Base-by-base conservation (phyloP, 139 green algal species). In the Spirogloea muscicola region DNA sequence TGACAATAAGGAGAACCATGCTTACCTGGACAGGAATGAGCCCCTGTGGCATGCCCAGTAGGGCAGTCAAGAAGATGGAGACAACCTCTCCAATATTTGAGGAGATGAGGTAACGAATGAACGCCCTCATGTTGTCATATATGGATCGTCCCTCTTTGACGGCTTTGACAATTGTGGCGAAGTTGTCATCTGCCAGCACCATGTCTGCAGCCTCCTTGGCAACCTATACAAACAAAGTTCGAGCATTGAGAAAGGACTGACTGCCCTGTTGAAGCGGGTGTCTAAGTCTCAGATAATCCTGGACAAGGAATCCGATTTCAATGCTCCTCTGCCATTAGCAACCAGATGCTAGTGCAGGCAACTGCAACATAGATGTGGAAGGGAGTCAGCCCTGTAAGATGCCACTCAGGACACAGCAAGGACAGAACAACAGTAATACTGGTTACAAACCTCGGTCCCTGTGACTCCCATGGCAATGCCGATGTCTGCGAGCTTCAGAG, bases 41-140 rank as follows among this genome's bases (percentile, higher is more conserved):
- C 60, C 89, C 89, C 84, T 98, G 92, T 1, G 95, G 95, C 66
- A 99, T 82, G 29, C 92, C 93, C 43, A 98, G 86, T 3, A 91
- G 88, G 5, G 94, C 94, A 2, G 95, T 95, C 57, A 98, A 76
- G 89, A 99, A 98, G 88, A 99, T 99, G 81, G 89, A 95, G 0
- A 89, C 92, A 43, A 98, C 91, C 87, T 98, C 95, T 37, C 95
- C 95, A 69, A 99, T 96, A 86, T 99, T 99, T 73, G 83, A 92
- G 41, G 86, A 94, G 83, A 99, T 99, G 91, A 99, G 97, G 89
- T 99, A 98, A n/a, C 92, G 86, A 74, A 94, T 94, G 86, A 97
- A 97, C 83, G 96, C 91, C 86, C 98, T 98, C 95, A 99, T 99
- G 91, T 99, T 99, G 85, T 96, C 91, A 88, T 96, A 99, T 67